Percentiles rank a stretch among this genome's conserved stretches.
phyloP scores from a whole-genome alignment of 192 early-diverging fungal genomes.

The Coemansia sp. region DNA sequence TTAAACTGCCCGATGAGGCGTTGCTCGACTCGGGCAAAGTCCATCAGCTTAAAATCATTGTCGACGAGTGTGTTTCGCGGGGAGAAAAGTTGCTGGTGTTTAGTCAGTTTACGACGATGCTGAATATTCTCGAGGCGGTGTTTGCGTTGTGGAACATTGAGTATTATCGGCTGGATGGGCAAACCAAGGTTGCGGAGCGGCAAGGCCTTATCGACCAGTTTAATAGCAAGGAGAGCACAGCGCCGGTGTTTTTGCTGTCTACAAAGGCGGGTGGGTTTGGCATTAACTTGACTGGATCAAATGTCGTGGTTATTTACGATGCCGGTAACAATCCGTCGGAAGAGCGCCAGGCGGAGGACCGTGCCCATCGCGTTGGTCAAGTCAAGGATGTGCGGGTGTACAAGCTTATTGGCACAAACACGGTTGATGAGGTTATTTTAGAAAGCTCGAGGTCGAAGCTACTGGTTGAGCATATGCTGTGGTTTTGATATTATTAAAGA shows the following conservation, averaged over 20 bases:
- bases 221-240: constrained; percentile 53
- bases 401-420: constrained; percentile 63
- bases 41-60: constrained; percentile 55
- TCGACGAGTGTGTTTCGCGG: constrained; percentile 48
- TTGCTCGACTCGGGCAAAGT: constrained; percentile 83
- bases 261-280: constrained; percentile 83
- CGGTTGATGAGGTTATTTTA: constrained; percentile 63
- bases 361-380: constrained; percentile 88
- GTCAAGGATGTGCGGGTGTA: constrained; percentile 74
- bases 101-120: constrained; percentile 78
- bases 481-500: constrained; percentile 18
- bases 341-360: constrained; percentile 81
- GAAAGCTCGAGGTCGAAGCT: constrained; percentile 43
- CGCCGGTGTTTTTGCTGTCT: constrained; percentile 70
- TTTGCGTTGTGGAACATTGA: constrained; percentile 44
- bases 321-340: constrained; percentile 89
- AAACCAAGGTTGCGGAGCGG: constrained; percentile 66
- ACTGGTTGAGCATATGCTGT: constrained; percentile 50
- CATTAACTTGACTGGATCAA: constrained; percentile 76
- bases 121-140: constrained; percentile 81
- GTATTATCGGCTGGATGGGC: constrained; percentile 65
- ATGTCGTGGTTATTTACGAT: constrained; percentile 75
- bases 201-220: constrained; percentile 79
- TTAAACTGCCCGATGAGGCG: constrained; percentile 53
- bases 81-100: constrained; percentile 71